Percentiles rank a stretch among this genome's conserved stretches.
Conservation (phyloP, 495 filamentous ascomycete species). For the Tuber magnatum region DNA sequence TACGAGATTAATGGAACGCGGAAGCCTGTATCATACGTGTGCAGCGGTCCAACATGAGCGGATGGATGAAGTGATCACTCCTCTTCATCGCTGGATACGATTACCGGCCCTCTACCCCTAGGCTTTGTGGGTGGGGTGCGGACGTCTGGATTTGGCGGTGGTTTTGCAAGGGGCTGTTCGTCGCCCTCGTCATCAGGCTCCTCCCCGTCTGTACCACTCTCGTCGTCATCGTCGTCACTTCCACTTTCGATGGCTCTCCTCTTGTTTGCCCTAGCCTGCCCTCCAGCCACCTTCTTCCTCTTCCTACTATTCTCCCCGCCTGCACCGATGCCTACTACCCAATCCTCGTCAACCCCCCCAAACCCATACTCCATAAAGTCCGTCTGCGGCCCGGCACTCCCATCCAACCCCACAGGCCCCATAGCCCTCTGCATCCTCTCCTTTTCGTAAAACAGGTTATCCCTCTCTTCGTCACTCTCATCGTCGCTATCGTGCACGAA, state of each 20-base stretch:
- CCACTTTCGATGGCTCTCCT: conserved; percentile 12
- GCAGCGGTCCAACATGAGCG: not conserved
- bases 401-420: conserved; percentile 4
- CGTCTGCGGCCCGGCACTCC: not conserved
- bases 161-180: conserved; percentile 18
- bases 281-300: conserved; percentile 48
- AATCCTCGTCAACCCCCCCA: conserved; percentile 5
- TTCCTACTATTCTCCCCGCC: conserved; percentile 27
- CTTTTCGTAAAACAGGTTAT: conserved; percentile 35
- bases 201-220: conserved; percentile 21
- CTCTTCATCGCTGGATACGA: conserved; percentile 37
- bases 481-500: conserved; percentile 55
- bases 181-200: conserved; percentile 35
- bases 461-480: conserved; percentile 39
- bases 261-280: conserved; percentile 33
- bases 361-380: conserved; percentile 9
- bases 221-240: not conserved
- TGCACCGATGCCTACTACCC: not conserved
- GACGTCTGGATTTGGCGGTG: not conserved
- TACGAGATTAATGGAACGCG: not conserved
- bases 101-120: conserved; percentile 29
- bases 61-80: conserved; percentile 6
- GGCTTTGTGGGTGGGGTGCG: conserved; percentile 11
- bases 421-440: conserved; percentile 33
- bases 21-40: not conserved